phyloP scores from a whole-genome alignment of 345 rosid species.

The Brassica incana region DNA sequence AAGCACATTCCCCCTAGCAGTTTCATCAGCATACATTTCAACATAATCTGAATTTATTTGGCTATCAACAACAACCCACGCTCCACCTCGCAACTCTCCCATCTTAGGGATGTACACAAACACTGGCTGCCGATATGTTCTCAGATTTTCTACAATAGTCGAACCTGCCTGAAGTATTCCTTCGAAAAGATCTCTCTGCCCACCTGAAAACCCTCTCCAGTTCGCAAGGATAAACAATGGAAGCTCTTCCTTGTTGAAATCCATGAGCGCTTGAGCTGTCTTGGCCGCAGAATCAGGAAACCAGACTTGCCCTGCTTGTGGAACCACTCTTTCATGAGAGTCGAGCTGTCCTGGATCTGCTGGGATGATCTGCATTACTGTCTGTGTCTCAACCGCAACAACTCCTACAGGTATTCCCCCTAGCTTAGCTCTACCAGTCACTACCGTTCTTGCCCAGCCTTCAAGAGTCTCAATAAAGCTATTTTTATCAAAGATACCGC shows the following conservation, averaged over 20 bases:
- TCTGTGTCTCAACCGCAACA: constrained; percentile 98
- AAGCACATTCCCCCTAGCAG: constrained; percentile 94
- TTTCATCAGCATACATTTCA: constrained; percentile 96
- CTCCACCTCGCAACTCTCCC: constrained; percentile 99
- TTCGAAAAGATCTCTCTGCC: constrained; percentile 97
- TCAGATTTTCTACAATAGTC: constrained; percentile 92
- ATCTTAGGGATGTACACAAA: constrained; percentile 96
- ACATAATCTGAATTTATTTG: constrained; percentile 87
- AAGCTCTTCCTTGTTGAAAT: constrained; percentile 92
- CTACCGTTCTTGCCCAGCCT: constrained; percentile 99
- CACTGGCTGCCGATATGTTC: constrained; percentile 96
- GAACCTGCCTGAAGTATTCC: constrained; percentile 99
- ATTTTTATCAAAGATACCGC: constrained; percentile 93
- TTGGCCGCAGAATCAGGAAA: constrained; percentile 98
- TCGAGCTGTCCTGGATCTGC: constrained; percentile 99
- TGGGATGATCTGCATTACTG: constrained; percentile 97
- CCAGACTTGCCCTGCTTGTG: constrained; percentile 99
- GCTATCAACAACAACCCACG: constrained; percentile 99
- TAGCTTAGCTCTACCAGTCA: constrained; percentile 98
- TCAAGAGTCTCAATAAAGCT: constrained; percentile 92
- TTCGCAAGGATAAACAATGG: constrained; percentile 96
- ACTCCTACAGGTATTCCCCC: constrained; percentile 99
- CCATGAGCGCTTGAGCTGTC: constrained; percentile 95
- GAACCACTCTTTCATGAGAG: constrained; percentile 97
- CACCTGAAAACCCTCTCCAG: constrained; percentile 99